phyloP scores from a whole-genome alignment of 129 eudicot genomes.

The Erigeron canadensis region DNA sequence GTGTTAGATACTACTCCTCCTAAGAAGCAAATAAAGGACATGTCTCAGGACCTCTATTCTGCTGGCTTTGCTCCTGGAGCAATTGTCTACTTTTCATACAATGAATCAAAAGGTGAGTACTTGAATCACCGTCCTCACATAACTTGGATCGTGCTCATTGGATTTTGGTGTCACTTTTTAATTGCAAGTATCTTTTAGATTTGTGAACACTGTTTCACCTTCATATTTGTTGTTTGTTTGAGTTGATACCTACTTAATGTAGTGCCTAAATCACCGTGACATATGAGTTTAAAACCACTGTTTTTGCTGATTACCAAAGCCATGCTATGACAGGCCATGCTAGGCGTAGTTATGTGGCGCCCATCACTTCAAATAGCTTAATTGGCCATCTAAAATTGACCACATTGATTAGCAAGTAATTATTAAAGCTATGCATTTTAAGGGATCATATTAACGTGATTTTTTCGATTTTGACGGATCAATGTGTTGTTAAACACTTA shows the following conservation, averaged over 20 bases:
- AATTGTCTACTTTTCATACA: conserved; percentile 72
- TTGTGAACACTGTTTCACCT: neutral
- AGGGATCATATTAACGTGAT: no score
- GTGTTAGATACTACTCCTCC: conserved; percentile 87
- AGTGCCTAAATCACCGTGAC: neutral
- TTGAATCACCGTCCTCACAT: neutral
- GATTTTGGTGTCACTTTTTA: neutral
- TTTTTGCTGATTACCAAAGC: no score
- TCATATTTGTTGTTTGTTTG: neutral
- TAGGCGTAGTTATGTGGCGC: neutral
- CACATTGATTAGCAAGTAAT: neutral
- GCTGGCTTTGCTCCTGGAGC: conserved; percentile 97
- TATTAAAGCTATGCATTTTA: neutral
- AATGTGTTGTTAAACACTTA: no score
- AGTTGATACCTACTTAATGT: neutral
- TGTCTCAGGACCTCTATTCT: conserved; percentile 68
- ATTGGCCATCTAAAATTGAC: neutral
- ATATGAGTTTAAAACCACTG: neutral
- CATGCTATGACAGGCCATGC: no score
- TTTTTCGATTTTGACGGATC: no score
- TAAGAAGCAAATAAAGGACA: conserved; percentile 72
- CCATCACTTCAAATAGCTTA: neutral
- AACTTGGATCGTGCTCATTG: neutral
- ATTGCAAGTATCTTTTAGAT: neutral
- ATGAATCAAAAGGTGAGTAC: conserved; percentile 64